These are phyloP conservation scores for Beauveria rudraprayagi DNA, from an alignment of 2,329 filamentous ascomycete genomes.

Conservation along the genomic window DNA sequence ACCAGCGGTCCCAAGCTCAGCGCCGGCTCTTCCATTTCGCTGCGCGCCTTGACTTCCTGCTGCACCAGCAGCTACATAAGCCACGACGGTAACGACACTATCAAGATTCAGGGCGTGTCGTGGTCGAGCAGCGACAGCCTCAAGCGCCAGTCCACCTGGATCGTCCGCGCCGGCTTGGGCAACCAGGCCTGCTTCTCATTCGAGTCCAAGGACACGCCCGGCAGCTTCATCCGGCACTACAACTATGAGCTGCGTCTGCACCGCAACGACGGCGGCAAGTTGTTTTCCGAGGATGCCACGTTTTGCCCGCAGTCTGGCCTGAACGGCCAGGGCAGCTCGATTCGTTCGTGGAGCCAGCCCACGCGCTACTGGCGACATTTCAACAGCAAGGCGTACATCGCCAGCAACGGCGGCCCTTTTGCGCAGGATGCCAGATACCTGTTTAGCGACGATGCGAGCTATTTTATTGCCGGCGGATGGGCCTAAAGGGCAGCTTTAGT, in stretches of 20 bases:
- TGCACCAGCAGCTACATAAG: slow-evolving; percentile 47
- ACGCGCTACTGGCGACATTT: slow-evolving; percentile 52
- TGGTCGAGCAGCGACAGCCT: slow-evolving; percentile 41
- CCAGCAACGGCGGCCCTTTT: slow-evolving; percentile 39
- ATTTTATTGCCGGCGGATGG: background rate
- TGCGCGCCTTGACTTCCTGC: slow-evolving; percentile 47
- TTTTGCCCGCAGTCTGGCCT: slow-evolving; percentile 50
- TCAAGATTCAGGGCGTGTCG: slow-evolving; percentile 46
- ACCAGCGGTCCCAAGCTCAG: slow-evolving; percentile 39
- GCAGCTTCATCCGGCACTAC: slow-evolving; percentile 50
- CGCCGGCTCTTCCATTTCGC: slow-evolving; percentile 43
- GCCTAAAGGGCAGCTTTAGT: background rate
- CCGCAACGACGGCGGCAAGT: slow-evolving; percentile 46
- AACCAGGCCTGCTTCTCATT: slow-evolving; percentile 53
- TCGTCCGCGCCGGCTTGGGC: slow-evolving; percentile 44
- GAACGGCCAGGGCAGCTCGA: slow-evolving; percentile 40
- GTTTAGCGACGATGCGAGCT: slow-evolving; percentile 3
- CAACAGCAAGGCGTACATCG: slow-evolving; percentile 13
- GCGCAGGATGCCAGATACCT: background rate
- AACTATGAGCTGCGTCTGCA: slow-evolving; percentile 42
- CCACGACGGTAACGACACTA: slow-evolving; percentile 34
- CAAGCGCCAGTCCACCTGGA: slow-evolving; percentile 46
- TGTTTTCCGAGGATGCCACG: slow-evolving; percentile 53
- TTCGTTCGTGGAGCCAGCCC: slow-evolving; percentile 53
- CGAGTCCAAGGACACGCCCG: slow-evolving; percentile 49